These are phyloP conservation scores for Hypomyces perniciosus DNA, from an alignment of 2,329 filamentous ascomycete genomes.

Conservation along the genomic window DNA sequence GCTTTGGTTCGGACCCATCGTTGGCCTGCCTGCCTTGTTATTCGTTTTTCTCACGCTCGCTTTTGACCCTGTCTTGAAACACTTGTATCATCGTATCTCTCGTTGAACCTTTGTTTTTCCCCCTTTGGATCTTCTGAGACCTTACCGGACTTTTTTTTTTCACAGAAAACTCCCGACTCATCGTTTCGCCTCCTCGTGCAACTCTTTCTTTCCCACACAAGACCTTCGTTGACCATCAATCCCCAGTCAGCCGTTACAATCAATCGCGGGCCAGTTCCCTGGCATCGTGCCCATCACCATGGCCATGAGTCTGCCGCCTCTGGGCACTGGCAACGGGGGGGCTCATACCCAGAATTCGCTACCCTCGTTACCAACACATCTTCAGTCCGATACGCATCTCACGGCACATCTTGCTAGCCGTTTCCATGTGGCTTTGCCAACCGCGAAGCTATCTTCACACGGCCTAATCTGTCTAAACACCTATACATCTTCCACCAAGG, in stretches of 20 bases:
- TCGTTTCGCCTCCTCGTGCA: not conserved
- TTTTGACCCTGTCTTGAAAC: not conserved
- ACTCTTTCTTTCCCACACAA: not conserved
- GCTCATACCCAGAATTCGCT: slow-evolving; percentile 80
- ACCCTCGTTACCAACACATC: slow-evolving; percentile 78
- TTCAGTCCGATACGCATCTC: slow-evolving; percentile 70
- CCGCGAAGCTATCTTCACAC: slow-evolving; percentile 83
- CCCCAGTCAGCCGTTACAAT: not conserved
- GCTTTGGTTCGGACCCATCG: not conserved
- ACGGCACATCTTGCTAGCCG: slow-evolving; percentile 80
- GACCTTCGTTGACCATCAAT: not conserved
- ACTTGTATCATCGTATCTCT: not conserved
- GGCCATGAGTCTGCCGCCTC: slow-evolving; percentile 52
- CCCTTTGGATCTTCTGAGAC: not conserved
- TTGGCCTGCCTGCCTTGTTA: not conserved
- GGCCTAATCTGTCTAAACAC: slow-evolving; percentile 91
- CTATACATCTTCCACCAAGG: slow-evolving; percentile 82
- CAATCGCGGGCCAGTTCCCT: slow-evolving; percentile 20
- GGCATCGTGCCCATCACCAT: slow-evolving; percentile 41
- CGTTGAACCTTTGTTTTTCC: not conserved
- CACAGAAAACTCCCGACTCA: not conserved
- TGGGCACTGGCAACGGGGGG: slow-evolving; percentile 46
- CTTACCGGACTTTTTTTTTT: not conserved
- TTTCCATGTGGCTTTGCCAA: slow-evolving; percentile 87
- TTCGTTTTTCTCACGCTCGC: not conserved